Evolutionary conservation across 352 stramenopile genomes (phyloP), one percentile per base, ranked within the genome.

Genomic region (Phytophthora brassicae): DNA sequence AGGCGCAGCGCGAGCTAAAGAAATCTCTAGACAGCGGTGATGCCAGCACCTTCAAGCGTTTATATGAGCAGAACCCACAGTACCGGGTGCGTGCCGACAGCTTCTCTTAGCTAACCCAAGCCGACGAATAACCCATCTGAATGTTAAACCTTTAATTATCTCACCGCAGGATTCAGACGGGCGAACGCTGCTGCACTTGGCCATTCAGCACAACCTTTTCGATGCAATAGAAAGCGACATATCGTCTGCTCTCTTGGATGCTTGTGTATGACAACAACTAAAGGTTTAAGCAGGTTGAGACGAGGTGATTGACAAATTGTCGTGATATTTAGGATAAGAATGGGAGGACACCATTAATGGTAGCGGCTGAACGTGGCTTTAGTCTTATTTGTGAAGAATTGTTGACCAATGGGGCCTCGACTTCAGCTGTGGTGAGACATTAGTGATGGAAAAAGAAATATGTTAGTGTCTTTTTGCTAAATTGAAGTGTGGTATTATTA

Each of bases 311-410:
- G 19, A 29, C 24, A 45, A 38, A 6, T 58, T 19, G 12, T 29
- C 29, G 39, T 66, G 39, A 4, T 7, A 12, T 9, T 55, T 38
- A 76, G 64, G 68, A 77, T 31, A 66, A 74, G 41, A 53, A 64
- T 19, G 64, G 68, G 43, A 22, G 56, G 20, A 77, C 64, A 2
- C 68, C 68, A 29, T 62, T 77, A 36, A 77, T 77, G 68, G 47
- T 68, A 20, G 68, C 68, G 14, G 68, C 68, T 3, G 64, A 68
- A 35, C 29, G 51, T 31, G 68, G 68, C n/a, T 60, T 63, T 28
- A 73, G 65, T 47, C 56, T 74, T n/a, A 64, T 74, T 14, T 77
- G 68, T 46, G 68, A 77, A 52, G 64, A 74, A 39, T 49, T 77
- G 22, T 19, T 77, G 39, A 52, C 48, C 4, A 75, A 66, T n/a